A percentile compares a stretch with the other conserved stretches of the same genome.
Conservation (phyloP, 257 asterid genomes). For the Ehretia macrophylla region DNA sequence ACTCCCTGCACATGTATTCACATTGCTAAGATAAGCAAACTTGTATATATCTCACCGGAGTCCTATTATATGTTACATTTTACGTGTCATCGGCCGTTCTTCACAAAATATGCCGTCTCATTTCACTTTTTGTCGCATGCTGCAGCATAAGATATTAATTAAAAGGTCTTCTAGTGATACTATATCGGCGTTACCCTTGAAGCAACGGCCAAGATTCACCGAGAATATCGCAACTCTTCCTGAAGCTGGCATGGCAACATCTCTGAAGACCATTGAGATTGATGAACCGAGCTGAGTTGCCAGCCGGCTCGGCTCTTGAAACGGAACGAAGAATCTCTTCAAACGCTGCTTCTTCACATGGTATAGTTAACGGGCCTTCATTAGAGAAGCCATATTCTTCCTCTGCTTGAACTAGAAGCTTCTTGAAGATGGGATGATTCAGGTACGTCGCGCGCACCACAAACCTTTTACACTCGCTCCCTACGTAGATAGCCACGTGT, state of each 20-base stretch:
- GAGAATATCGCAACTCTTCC: slow-evolving; percentile 24
- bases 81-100: too few species aligned
- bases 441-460: slow-evolving; percentile 65
- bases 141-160: too few species aligned
- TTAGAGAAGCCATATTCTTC: slow-evolving; percentile 68
- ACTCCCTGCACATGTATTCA: background rate
- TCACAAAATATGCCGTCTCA: too few species aligned
- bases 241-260: slow-evolving; percentile 40
- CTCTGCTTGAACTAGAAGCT: slow-evolving; percentile 59
- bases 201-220: slow-evolving; percentile 62
- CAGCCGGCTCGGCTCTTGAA: slow-evolving; percentile 3
- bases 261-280: slow-evolving; percentile 36
- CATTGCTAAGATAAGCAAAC: background rate
- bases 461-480: slow-evolving; percentile 43
- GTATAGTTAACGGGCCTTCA: slow-evolving; percentile 65
- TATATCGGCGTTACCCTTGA: slow-evolving; percentile 18
- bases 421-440: slow-evolving; percentile 67
- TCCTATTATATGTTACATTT: too few species aligned
- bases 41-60: too few species aligned
- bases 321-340: slow-evolving; percentile 40
- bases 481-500: slow-evolving; percentile 74
- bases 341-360: slow-evolving; percentile 71
- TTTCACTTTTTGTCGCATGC: too few species aligned
- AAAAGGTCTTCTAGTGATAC: too few species aligned
- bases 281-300: slow-evolving; percentile 11